Evolutionary conservation across 2,329 filamentous ascomycete species (phyloP).

Genomic region (Apiospora phragmitis): DNA sequence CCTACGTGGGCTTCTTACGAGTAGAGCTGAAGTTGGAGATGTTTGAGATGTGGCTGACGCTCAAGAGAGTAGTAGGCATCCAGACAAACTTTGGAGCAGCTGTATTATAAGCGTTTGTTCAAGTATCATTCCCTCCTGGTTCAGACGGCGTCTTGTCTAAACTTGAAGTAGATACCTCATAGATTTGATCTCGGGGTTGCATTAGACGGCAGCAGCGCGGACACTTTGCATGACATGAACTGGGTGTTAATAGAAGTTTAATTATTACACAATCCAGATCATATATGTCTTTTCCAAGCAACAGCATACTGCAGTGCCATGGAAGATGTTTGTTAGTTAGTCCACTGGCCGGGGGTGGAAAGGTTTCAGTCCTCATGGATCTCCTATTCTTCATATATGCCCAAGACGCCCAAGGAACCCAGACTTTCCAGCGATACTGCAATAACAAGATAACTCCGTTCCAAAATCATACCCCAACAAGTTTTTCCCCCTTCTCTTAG

Average conservation of each 20-base stretch:
- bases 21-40: conserved; percentile 63
- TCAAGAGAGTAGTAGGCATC: conserved; percentile 49
- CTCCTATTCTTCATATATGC: not conserved
- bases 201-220: not conserved
- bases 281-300: not conserved
- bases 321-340: not conserved
- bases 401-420: not conserved
- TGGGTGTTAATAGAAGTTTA: not conserved
- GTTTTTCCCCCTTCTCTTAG: not conserved
- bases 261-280: not conserved
- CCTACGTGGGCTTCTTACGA: conserved; percentile 58
- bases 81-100: not conserved
- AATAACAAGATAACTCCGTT: not conserved
- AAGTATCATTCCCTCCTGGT: not conserved
- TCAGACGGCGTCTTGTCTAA: not conserved
- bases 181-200: not conserved
- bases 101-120: not conserved
- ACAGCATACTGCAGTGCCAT: not conserved
- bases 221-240: not conserved
- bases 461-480: not conserved
- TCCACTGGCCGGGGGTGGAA: not conserved
- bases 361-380: not conserved
- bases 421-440: not conserved
- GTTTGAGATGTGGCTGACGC: conserved; percentile 62
- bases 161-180: not conserved